A percentile compares a stretch with the other conserved stretches of the same genome.
These are phyloP conservation scores for Lentinula guzmanii DNA, from an alignment of 768 basidiomycete genomes.

Conservation along the genomic window DNA sequence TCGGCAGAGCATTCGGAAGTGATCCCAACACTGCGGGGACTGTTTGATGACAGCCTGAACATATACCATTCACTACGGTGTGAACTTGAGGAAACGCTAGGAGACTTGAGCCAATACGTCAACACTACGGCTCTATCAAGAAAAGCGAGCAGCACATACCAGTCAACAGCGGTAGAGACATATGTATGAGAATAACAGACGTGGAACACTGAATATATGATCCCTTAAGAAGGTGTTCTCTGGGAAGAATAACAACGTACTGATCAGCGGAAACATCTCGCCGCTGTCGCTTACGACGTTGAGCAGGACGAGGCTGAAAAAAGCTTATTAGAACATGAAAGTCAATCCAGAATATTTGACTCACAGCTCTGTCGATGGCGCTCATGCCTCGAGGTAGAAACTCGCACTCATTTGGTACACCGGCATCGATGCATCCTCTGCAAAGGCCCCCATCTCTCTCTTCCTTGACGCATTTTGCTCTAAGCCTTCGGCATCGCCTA, in stretches of 20 bases:
- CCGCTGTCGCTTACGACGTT: conserved; percentile 9
- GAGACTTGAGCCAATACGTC: not conserved
- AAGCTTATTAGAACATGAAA: not conserved
- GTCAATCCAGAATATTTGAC: not conserved
- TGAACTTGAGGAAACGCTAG: not conserved
- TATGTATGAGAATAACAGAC: not conserved
- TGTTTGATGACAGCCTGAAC: conserved; percentile 2
- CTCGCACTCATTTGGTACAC: conserved; percentile 10
- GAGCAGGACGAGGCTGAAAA: conserved; percentile 8
- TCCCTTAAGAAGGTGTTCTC: not conserved
- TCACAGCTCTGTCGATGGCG: conserved; percentile 11
- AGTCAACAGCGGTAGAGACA: not conserved
- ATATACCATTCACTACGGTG: conserved; percentile 2
- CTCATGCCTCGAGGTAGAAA: conserved; percentile 11
- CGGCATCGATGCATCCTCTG: conserved; percentile 7
- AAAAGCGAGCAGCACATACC: not conserved
- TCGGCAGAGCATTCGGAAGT: not conserved
- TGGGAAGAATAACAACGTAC: not conserved
- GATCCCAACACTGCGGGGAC: conserved; percentile 2
- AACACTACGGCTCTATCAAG: not conserved
- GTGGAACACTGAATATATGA: not conserved
- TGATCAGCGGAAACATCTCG: conserved; percentile 7
- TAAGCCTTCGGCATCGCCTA: conserved; percentile 8
- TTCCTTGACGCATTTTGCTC: conserved; percentile 11
- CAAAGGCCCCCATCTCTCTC: conserved; percentile 7